These are phyloP conservation scores for Pichia occidentalis DNA, from an alignment of 805 yeast genomes.

Conservation along the genomic window DNA sequence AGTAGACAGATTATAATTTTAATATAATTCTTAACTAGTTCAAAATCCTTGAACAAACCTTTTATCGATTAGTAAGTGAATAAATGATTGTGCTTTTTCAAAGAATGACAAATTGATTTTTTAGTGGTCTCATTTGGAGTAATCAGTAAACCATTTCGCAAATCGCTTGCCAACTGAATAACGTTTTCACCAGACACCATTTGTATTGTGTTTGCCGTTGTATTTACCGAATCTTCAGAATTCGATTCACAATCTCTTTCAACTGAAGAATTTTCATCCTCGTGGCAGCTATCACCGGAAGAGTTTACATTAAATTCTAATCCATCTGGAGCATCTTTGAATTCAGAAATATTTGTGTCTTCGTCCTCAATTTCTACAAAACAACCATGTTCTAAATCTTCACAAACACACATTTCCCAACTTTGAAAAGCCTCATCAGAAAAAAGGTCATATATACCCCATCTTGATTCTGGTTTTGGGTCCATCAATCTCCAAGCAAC, in stretches of 20 bases:
- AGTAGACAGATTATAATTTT: no score
- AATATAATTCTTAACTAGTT: no score
- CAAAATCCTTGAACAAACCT: no score
- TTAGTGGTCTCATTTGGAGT: slow-evolving; percentile 23
- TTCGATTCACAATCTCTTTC: not conserved
- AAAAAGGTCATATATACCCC: slow-evolving; percentile 50
- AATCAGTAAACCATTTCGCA: slow-evolving; percentile 18
- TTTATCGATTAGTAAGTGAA: slow-evolving; percentile 3
- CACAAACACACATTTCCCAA: slow-evolving; percentile 60
- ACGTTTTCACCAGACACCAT: slow-evolving; percentile 9
- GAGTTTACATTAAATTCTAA: not conserved
- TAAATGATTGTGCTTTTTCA: slow-evolving; percentile 18
- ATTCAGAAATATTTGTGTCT: slow-evolving; percentile 17
- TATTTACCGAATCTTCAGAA: not conserved
- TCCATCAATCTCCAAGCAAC: slow-evolving; percentile 77
- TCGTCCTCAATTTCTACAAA: slow-evolving; percentile 7
- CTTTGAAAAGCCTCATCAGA: slow-evolving; percentile 60
- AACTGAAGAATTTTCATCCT: not conserved
- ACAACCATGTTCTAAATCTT: slow-evolving; percentile 24
- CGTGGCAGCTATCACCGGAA: not conserved
- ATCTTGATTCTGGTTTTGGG: slow-evolving; percentile 51
- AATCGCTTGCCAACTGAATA: slow-evolving; percentile 15
- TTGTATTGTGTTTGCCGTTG: slow-evolving; percentile 8
- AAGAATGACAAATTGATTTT: slow-evolving; percentile 18
- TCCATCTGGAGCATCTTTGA: not conserved